Base-by-base conservation (phyloP, 805 yeast species). In the Isabelozyma heimii region DNA sequence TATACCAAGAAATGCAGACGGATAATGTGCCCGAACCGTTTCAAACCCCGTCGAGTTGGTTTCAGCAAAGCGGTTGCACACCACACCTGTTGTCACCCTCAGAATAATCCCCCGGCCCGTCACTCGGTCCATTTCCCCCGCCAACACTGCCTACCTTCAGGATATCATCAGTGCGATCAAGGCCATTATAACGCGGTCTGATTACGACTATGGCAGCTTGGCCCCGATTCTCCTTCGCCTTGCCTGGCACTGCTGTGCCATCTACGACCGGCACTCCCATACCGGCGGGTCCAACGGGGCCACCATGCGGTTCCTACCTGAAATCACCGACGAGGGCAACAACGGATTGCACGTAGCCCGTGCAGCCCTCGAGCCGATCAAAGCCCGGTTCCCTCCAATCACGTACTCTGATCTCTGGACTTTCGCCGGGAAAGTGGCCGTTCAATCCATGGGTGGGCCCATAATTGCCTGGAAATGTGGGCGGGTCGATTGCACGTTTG, bases 181-280 rank as follows among this genome's bases (percentile, higher is more conserved):
- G 43, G 58, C 60, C 13, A 54, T 59, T 16, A 54, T 75, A 26
- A 63, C 66, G 15, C 54, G 57, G 47, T 62, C 73, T 17, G 59
- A 76, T 15, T 84, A 80, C 61, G 91, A 86, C 57, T 85, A 83
- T 54, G 83, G 81, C 37, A 82, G 84, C 24, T 85, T 83, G 52
- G 94, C 91, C 0, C 97, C 96, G 8, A 82, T 85, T 13, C 70
- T 89, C 39, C 82, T 89, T 20, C 81, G 96, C 58, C 76, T 88
- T 47, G 87, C 96, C 26, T 89, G 96, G 96, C 96, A 89, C 63
- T 80, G 85, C 35, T 80, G 89, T 49, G 96, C 95, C n/a, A 87
- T 94, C 15, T 90, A 76, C 66, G 89, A 88, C 58, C 72, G 71
- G 54, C 63, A 66, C n/a, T 69, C 61, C 24, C 68, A 70, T 8